Percentiles rank a stretch among this genome's conserved stretches.
These are phyloP conservation scores for Vigna trinervia DNA, from an alignment of 306 rosid genomes.

Conservation along the genomic window DNA sequence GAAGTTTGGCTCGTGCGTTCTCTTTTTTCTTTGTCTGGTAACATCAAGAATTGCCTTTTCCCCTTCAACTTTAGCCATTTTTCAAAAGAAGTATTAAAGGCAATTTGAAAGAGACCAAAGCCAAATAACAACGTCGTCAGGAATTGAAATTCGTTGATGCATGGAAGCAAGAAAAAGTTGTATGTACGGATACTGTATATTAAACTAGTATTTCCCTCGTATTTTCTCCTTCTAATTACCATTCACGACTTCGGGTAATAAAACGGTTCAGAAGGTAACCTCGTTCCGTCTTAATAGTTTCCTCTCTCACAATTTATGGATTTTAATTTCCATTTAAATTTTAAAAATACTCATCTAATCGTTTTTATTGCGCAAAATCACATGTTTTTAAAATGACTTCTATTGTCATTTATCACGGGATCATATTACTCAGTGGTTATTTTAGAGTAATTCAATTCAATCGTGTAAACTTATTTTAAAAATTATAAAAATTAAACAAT, in stretches of 20 bases:
- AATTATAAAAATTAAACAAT: no score
- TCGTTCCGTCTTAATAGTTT: background rate
- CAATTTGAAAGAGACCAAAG: slow-evolving; percentile 47
- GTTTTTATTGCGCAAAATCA: no score
- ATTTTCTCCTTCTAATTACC: slow-evolving; percentile 9
- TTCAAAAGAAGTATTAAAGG: slow-evolving; percentile 59
- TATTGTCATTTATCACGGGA: no score
- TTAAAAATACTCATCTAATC: background rate
- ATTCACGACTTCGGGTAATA: background rate
- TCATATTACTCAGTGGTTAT: no score
- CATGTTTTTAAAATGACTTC: no score
- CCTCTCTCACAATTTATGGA: slow-evolving; percentile 30
- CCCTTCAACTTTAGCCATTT: slow-evolving; percentile 30
- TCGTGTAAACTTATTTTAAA: no score
- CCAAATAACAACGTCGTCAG: slow-evolving; percentile 53
- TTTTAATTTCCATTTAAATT: background rate
- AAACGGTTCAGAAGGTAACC: slow-evolving; percentile 14
- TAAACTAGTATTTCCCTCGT: background rate
- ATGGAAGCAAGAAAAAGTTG: slow-evolving; percentile 41
- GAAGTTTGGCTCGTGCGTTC: slow-evolving; percentile 46
- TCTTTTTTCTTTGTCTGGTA: slow-evolving; percentile 49
- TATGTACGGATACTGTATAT: background rate
- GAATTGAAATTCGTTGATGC: slow-evolving; percentile 53
- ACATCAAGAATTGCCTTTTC: slow-evolving; percentile 42
- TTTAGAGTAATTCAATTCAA: no score